A percentile compares a stretch with the other conserved stretches of the same genome.
phyloP scores from a whole-genome alignment of 1,139 yeast species.

The Debaryomyces subglobosus region DNA sequence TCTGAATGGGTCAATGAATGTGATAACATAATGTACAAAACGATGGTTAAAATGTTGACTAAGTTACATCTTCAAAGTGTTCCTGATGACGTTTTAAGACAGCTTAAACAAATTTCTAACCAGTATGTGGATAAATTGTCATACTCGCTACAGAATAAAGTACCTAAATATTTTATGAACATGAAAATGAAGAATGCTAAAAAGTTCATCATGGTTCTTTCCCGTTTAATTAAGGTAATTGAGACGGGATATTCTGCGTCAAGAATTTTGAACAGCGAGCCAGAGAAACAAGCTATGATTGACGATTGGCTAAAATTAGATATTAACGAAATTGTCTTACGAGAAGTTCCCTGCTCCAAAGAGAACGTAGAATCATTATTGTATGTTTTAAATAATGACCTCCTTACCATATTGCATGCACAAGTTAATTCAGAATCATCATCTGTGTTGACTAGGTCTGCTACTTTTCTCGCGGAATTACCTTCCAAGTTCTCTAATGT shows the following conservation, averaged over 20 bases:
- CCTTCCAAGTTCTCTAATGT: slow-evolving; percentile 51
- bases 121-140: slow-evolving; percentile 46
- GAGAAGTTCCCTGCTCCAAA: slow-evolving; percentile 59
- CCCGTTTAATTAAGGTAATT: slow-evolving; percentile 59
- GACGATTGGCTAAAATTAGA: slow-evolving; percentile 64
- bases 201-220: slow-evolving; percentile 58
- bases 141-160: slow-evolving; percentile 38
- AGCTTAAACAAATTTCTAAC: slow-evolving; percentile 48
- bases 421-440: slow-evolving; percentile 8
- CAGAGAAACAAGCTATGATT: slow-evolving; percentile 56
- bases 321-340: slow-evolving; percentile 48
- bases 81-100: slow-evolving; percentile 57
- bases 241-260: slow-evolving; percentile 63
- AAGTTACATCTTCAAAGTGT: slow-evolving; percentile 63
- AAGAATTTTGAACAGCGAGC: slow-evolving; percentile 48
- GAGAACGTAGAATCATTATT: slow-evolving; percentile 35
- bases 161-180: slow-evolving; percentile 54
- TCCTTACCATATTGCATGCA: slow-evolving; percentile 9
- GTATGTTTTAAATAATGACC: slow-evolving; percentile 43
- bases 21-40: slow-evolving; percentile 64
- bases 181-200: slow-evolving; percentile 59
- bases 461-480: slow-evolving; percentile 36
- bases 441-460: slow-evolving; percentile 16
- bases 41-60: slow-evolving; percentile 65
- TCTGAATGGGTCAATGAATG: slow-evolving; percentile 67